Percentiles rank a stretch among this genome's conserved stretches.
These are phyloP conservation scores for Trametes meyenii DNA, from an alignment of 768 basidiomycete species.

Conservation along the genomic window DNA sequence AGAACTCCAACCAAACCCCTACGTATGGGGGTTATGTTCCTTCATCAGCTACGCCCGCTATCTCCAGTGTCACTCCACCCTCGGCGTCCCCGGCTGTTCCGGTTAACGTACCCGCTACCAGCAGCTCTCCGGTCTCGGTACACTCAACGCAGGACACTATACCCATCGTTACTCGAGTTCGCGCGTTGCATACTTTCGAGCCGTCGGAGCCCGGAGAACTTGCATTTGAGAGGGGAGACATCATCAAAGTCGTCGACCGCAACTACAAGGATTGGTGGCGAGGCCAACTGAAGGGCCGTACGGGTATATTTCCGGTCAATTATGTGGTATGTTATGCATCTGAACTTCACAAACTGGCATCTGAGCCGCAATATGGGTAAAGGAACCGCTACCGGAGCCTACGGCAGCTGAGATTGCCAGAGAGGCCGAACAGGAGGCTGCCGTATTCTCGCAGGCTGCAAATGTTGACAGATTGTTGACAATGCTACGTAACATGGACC, in stretches of 20 bases:
- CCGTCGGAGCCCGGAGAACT: slow-evolving; percentile 89
- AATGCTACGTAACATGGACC: slow-evolving; percentile 74
- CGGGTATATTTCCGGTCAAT: slow-evolving; percentile 96
- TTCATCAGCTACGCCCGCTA: slow-evolving; percentile 44
- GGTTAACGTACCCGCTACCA: slow-evolving; percentile 27
- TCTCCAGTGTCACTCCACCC: slow-evolving; percentile 39
- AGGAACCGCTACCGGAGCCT: slow-evolving; percentile 88
- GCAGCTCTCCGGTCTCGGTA: slow-evolving; percentile 32
- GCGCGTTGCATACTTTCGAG: slow-evolving; percentile 87
- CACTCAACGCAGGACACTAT: slow-evolving; percentile 32
- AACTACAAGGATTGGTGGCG: slow-evolving; percentile 98
- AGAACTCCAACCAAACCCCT: slow-evolving; percentile 36
- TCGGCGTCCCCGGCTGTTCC: slow-evolving; percentile 18
- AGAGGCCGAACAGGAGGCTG: slow-evolving; percentile 86
- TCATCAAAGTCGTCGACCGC: slow-evolving; percentile 93
- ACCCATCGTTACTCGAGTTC: slow-evolving; percentile 73
- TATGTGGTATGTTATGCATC: slow-evolving; percentile 70
- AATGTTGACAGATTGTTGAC: slow-evolving; percentile 80
- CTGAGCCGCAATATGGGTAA: background rate
- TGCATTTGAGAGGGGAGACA: slow-evolving; percentile 87
- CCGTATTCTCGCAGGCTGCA: slow-evolving; percentile 84
- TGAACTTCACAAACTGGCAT: background rate
- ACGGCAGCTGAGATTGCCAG: slow-evolving; percentile 72
- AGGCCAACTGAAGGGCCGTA: slow-evolving; percentile 85
- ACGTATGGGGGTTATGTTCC: slow-evolving; percentile 60